Evolutionary conservation across 169 alveolate species (phyloP).

Genomic region (Haemoproteus tartakovskyi): DNA sequence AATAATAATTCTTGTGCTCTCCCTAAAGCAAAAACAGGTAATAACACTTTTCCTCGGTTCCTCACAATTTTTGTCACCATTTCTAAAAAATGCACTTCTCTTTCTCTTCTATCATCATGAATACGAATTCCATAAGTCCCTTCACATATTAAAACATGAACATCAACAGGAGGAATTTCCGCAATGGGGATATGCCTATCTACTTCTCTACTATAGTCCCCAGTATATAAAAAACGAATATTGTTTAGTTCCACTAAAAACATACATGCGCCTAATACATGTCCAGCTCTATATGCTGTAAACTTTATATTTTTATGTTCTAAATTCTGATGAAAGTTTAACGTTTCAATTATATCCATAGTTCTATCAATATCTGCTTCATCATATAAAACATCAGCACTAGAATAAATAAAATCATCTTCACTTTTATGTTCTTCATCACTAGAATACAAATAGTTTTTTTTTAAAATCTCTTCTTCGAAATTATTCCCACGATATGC

Average conservation of each 20-base stretch:
- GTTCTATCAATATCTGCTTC: conserved; percentile 91
- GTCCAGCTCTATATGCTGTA: conserved; percentile 97
- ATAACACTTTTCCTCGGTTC: conserved; percentile 91
- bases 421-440: conserved; percentile 4
- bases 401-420: too few relatives aligned
- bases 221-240: conserved; percentile 96
- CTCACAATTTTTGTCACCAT: conserved; percentile 77
- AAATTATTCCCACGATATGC: neutral
- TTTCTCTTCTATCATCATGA: conserved; percentile 94
- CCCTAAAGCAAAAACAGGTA: conserved; percentile 96
- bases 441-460: conserved; percentile 3
- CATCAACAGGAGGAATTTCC: conserved; percentile 91
- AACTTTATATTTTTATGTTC: conserved; percentile 89
- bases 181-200: conserved; percentile 97
- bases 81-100: conserved; percentile 91
- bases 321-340: conserved; percentile 92
- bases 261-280: conserved; percentile 99
- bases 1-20: conserved; percentile 95
- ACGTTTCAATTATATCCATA: conserved; percentile 84
- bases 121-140: conserved; percentile 95
- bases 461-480: neutral
- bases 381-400: conserved; percentile 81
- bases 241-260: conserved; percentile 97
- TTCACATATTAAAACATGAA: conserved; percentile 96
- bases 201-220: conserved; percentile 96